Evolutionary conservation across 179 eudicot species (phyloP).

Genomic region (Silene vulgaris): DNA sequence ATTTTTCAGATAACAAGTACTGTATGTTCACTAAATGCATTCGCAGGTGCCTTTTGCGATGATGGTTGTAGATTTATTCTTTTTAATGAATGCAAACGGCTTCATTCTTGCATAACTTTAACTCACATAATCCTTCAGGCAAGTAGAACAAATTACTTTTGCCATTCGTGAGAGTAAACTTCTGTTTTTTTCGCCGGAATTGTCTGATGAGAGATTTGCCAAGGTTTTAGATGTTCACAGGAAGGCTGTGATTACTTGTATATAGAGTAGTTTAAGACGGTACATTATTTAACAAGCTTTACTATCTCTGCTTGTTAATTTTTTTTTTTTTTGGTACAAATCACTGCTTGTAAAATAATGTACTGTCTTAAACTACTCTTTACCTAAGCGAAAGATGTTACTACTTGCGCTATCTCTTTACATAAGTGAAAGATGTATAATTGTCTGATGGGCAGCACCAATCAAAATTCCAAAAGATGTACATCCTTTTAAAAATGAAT

Average conservation of each 20-base stretch:
- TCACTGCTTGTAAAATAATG: too few species aligned
- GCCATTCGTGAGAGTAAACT: background rate
- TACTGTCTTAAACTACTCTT: too few species aligned
- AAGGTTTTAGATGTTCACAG: background rate
- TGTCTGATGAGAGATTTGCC: background rate
- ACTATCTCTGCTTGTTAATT: too few species aligned
- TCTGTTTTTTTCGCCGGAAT: background rate
- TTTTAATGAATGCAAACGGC: slow-evolving; percentile 8
- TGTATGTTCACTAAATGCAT: background rate
- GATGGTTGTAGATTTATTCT: background rate
- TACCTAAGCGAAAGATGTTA: too few species aligned
- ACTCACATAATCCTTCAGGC: background rate
- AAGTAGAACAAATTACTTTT: background rate
- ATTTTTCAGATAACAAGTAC: slow-evolving; percentile 26
- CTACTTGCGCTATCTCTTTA: background rate
- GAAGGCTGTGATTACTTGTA: too few species aligned
- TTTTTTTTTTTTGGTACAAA: too few species aligned
- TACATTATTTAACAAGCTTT: too few species aligned
- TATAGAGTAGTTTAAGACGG: too few species aligned
- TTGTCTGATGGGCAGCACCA: too few species aligned
- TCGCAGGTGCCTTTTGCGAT: slow-evolving; percentile 16
- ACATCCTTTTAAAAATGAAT: background rate
- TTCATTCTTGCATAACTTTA: background rate
- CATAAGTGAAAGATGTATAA: background rate
- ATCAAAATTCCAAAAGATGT: background rate